Evolutionary conservation across 2,329 filamentous ascomycete genomes (phyloP), one percentile per base, ranked within the genome.

Genomic region (Exophiala phaeomuriformis): DNA sequence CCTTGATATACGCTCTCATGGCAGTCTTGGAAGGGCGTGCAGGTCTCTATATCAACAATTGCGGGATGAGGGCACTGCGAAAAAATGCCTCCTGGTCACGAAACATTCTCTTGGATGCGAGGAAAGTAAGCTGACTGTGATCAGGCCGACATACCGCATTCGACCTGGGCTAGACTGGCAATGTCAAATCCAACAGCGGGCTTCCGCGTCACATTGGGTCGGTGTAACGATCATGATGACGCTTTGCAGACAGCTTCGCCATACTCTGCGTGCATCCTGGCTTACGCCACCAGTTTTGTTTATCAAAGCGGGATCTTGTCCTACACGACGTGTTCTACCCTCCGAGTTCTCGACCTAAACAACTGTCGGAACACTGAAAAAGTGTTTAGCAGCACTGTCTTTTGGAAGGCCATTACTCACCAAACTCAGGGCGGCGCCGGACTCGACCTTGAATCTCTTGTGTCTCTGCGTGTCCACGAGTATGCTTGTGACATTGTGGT

Each of bases 251-350:
- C 47, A 10, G 83, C 82, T 3, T 69, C 74, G 32, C 86, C 86
- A 0, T 88, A 81, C 64, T 75, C 79, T 0, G 77, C 78, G 10
- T 77, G 77, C 2, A 71, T 83, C 0, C 64, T 88, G 32, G 84
- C 77, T 2, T 71, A 80, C 49, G 83, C 77, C 2, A 76, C 81
- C 28, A 72, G 75, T 2, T 88, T 84, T 66, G 66, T 82, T 1
- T 88, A 85, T 64, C 71, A 73, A 12, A 75, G 81, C 53, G 84
- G 85, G 4, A 73, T 80, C 7, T 69, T 90, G 10, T 87, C 84
- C 61, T 85, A 88, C 64, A 75, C 79, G 7, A 65, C 74, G 39
- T 73, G 75, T 47, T 68, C 71, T 44, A 70, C 68, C 36, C 72
- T 90, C 29, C 77, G 79, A 2, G 66, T 88, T 29, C 71, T 85